Evolutionary conservation across 1,284 basidiomycete genomes (phyloP).

Genomic region (Coniferiporia sulphurascens): DNA sequence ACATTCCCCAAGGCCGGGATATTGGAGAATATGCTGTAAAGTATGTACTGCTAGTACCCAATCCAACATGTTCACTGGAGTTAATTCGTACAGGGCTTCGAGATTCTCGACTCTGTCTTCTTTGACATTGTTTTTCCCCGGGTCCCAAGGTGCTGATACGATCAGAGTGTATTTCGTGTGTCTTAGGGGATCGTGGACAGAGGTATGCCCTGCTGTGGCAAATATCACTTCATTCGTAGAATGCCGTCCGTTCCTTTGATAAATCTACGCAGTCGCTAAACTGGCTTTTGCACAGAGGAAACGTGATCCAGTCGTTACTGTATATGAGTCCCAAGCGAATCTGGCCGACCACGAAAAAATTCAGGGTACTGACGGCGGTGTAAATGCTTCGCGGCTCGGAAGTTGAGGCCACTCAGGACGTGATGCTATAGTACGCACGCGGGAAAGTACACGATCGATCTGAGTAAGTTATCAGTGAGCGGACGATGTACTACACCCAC

Average conservation of each 20-base stretch:
- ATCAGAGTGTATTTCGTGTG: slow-evolving; percentile 71
- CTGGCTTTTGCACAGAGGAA: slow-evolving; percentile 44
- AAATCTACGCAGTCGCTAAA: not conserved
- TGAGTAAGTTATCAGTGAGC: not conserved
- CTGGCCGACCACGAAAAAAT: slow-evolving; percentile 78
- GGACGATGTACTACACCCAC: no score
- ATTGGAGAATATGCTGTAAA: slow-evolving; percentile 73
- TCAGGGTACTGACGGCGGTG: slow-evolving; percentile 49
- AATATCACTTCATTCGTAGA: not conserved
- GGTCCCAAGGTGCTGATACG: slow-evolving; percentile 66
- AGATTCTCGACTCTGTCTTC: slow-evolving; percentile 74
- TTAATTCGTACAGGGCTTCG: slow-evolving; percentile 46
- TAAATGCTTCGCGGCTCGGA: slow-evolving; percentile 11
- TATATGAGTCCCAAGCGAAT: slow-evolving; percentile 78
- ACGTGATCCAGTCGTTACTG: slow-evolving; percentile 61
- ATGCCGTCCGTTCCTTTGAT: no score
- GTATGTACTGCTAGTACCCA: slow-evolving; percentile 31
- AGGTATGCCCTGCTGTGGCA: slow-evolving; percentile 38
- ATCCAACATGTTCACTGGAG: not conserved
- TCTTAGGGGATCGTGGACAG: slow-evolving; percentile 73
- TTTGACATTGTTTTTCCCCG: slow-evolving; percentile 70
- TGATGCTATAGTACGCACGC: no score
- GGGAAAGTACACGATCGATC: not conserved
- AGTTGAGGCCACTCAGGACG: not conserved
- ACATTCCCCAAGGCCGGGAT: slow-evolving; percentile 59